Evolutionary conservation across 306 rosid genomes (phyloP), one percentile per base, ranked within the genome.

Genomic region (Arachis hypogaea): DNA sequence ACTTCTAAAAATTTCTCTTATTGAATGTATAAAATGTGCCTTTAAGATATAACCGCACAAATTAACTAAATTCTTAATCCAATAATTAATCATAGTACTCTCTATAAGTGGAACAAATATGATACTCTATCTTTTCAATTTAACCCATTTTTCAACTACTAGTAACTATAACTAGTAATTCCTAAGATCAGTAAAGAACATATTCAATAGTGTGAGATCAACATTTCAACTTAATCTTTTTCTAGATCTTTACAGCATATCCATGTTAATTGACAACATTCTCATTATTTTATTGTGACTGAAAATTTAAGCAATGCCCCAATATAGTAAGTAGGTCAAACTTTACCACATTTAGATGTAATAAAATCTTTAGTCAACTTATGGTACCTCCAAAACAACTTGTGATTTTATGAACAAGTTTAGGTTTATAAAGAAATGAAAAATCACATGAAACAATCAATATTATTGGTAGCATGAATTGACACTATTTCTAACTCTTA

Each of bases 201-300:
- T 33, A 41, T 63, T 75, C 65, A 62, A 45, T 57, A 50, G 55
- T 49, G 51, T 75, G 80, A 75, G 68, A 8, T 61, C 66, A 75
- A 76, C 73, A 12, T 59, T 63, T 44, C 62, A 81, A 49, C 84
- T 43, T 44, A 59, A 66, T 64, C 77, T 66, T 75, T 75, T 54
- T 66, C 57, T 49, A 62, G 70, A 64, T 75, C 69, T 50, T 57
- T 64, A 81, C 77, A 63, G 69, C 65, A 75, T 80, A 69, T 80
- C 77, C 59, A 63, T 46, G 77, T 18, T 63, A 70, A 70, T 49
- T 70, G 84, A 64, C 77, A 64, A 46, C 71, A 75, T 70, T 58
- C 59, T 75, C 43, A 73, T 60, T 44, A 38, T 55, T 55, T 68
- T 80, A 56, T 68, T 64, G 68, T 30, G 11, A 58, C 11, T 81